Evolutionary conservation across 2,329 filamentous ascomycete species (phyloP).

Genomic region (Tolypocladium inflatum): DNA sequence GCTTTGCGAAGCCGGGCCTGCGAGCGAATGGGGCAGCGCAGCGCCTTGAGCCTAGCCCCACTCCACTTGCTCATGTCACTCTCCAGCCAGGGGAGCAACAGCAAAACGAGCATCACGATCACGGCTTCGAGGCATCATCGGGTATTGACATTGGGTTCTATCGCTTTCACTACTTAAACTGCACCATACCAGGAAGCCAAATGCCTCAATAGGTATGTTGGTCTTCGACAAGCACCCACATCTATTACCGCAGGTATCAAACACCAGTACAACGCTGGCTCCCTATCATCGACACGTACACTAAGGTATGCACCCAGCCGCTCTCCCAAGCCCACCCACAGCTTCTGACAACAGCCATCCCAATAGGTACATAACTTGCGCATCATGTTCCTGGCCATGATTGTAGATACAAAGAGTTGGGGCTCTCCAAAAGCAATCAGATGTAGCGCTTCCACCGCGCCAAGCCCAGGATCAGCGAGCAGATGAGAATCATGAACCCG

Average conservation of each 20-base stretch:
- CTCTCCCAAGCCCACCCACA: not conserved
- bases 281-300: not conserved
- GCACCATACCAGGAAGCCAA: no score
- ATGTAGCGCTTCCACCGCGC: slow-evolving; percentile 40
- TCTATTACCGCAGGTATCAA: not conserved
- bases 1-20: not conserved
- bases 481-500: slow-evolving; percentile 43
- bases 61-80: not conserved
- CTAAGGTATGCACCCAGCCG: not conserved
- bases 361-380: not conserved
- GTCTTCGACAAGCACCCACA: not conserved
- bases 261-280: not conserved
- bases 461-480: slow-evolving; percentile 32
- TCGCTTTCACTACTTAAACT: not conserved
- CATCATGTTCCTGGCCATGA: not conserved
- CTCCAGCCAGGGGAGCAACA: not conserved
- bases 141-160: not conserved
- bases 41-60: not conserved
- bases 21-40: not conserved
- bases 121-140: no score
- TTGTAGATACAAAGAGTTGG: not conserved
- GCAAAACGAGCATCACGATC: no score
- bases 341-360: not conserved
- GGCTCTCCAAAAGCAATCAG: slow-evolving; percentile 13
- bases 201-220: not conserved